Evolutionary conservation across 2,329 filamentous ascomycete species (phyloP), one percentile per base, ranked within the genome.

Genomic region (Trichophaea hybrida): DNA sequence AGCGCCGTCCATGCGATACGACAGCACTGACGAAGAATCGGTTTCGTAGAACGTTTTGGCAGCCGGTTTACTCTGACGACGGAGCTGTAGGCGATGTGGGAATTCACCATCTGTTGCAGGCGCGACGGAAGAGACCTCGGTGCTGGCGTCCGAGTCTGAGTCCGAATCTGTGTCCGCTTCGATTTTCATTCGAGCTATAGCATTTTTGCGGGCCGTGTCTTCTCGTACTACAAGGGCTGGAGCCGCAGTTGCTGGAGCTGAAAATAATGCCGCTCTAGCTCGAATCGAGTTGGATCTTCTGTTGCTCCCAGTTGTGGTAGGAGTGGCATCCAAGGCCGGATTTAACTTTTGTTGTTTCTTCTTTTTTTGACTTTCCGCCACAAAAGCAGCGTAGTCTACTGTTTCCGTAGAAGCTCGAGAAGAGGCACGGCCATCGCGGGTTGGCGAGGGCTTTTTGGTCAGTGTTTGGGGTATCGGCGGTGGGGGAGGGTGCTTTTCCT

Each of bases 341-440:
- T 37, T 34, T 1, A 35, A 33, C 34, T 37, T 53, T 13, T n/a
- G 12, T 31, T 55, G 7, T 17, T 55, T 55, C 40, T 44, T 55
- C 35, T 44, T 55, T 17, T 35, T 13, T 31, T 55, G 53, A 13
- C 24, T 24, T 37, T 55, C 35, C 34, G 53, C 53, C 10, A 55
- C 53, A 31, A 55, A 55, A 6, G 34, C 38, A n/a, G 53, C 53
- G 33, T 55, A 55, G 37, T 55, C 53, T 12, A 55, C 53, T 3
- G 53, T 55, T n/a, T 44, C 53, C 7, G 38, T n/a, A 8, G 53
- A 55, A 31, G 53, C 15, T 43, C 37, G 40, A 12, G 53, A 55
- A 5, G 35, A 40, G 15, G 53, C 15, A 7, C 34, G 53, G 12
- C 10, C 24, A 12, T 53, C 50, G 7, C 50, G 50, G n/a, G 33